These are phyloP conservation scores for Bipolaris oryzae DNA, from an alignment of 2,329 filamentous ascomycete genomes.

Conservation along the genomic window DNA sequence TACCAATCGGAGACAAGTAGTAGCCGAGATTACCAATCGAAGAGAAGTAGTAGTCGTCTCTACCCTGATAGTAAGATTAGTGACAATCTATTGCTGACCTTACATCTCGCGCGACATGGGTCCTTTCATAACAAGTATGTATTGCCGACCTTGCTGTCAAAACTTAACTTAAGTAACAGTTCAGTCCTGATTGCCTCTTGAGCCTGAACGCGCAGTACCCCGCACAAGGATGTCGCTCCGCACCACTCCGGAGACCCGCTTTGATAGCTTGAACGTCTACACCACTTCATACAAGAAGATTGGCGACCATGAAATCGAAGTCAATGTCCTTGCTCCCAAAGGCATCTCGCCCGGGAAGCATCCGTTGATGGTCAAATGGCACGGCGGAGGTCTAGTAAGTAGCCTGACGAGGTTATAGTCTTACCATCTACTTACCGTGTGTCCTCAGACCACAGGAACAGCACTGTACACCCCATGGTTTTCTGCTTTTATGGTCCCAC, in stretches of 20 bases:
- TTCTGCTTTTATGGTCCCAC: slow-evolving; percentile 45
- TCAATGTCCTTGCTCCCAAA: slow-evolving; percentile 51
- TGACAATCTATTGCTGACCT: too few species aligned
- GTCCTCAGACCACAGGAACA: slow-evolving; percentile 31
- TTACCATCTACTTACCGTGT: not conserved
- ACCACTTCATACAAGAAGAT: slow-evolving; percentile 52
- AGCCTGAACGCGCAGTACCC: not conserved
- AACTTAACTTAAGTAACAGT: too few species aligned
- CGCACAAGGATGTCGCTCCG: not conserved
- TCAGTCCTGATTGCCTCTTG: not conserved
- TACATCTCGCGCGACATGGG: too few species aligned
- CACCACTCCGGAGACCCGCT: slow-evolving; percentile 35
- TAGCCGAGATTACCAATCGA: too few species aligned
- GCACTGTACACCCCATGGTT: slow-evolving; percentile 40
- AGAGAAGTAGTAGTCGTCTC: too few species aligned
- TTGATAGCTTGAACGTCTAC: slow-evolving; percentile 50
- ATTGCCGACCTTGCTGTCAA: too few species aligned
- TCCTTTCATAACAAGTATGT: too few species aligned
- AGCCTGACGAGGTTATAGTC: not conserved
- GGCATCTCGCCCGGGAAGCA: slow-evolving; percentile 41
- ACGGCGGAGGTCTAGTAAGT: slow-evolving; percentile 53
- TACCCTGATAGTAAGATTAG: too few species aligned
- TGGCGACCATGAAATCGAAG: slow-evolving; percentile 45
- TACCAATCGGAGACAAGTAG: too few species aligned
- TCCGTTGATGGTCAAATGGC: slow-evolving; percentile 52